Percentiles rank a stretch among this genome's conserved stretches.
phyloP scores from a whole-genome alignment of 2,329 filamentous ascomycete species.

The Didymella glomerata region DNA sequence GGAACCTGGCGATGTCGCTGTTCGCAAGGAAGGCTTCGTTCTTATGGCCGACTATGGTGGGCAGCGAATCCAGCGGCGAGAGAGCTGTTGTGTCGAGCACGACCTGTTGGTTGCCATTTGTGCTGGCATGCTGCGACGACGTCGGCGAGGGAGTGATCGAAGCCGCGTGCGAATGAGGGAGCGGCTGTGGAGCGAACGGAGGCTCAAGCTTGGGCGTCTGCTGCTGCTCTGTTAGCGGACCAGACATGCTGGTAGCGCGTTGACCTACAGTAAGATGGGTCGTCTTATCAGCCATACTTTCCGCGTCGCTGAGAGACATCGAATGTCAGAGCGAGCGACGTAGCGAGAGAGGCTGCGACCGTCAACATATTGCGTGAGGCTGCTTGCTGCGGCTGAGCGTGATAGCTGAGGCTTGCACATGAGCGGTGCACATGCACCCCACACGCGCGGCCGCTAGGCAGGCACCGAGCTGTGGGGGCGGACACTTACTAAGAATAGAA shows the following conservation, averaged over 20 bases:
- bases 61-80: conserved; percentile 42
- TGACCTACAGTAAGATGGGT: conserved; percentile 10
- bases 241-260: neutral
- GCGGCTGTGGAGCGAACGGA: conserved; percentile 37
- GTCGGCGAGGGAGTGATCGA: conserved; percentile 21
- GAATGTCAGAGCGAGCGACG: neutral
- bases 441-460: conserved; percentile 8
- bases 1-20: conserved; percentile 37
- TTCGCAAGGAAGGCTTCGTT: conserved; percentile 35
- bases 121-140: conserved; percentile 18
- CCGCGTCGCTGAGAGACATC: conserved; percentile 8
- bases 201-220: conserved; percentile 25
- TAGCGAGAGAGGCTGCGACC: neutral
- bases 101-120: conserved; percentile 26
- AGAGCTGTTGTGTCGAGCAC: conserved; percentile 34
- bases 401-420: conserved; percentile 9
- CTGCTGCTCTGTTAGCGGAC: neutral
- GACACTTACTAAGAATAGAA: conserved; percentile 1
- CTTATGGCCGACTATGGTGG: conserved; percentile 40
- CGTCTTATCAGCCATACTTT: conserved; percentile 31
- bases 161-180: conserved; percentile 24
- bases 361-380: neutral
- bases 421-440: conserved; percentile 1
- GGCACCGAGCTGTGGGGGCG: conserved; percentile 5
- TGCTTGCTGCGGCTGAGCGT: neutral